phyloP scores from a whole-genome alignment of 108 stramenopile species.

The Bacterosira constricta region DNA sequence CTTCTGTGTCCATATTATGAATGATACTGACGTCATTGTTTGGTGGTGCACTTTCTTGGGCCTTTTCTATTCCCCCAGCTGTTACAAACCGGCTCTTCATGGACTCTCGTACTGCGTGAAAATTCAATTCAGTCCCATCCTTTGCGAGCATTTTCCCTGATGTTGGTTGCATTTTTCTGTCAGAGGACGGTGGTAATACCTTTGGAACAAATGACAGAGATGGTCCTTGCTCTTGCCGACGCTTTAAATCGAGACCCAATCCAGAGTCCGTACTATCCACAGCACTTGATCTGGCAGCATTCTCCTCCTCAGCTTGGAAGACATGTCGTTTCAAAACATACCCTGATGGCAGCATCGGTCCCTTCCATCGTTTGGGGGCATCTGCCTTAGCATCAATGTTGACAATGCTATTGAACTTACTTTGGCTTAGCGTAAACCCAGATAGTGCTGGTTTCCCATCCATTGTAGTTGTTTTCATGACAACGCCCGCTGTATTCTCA shows the following conservation, averaged over 20 bases:
- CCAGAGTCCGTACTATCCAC: conserved; percentile 24
- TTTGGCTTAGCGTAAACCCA: conserved; percentile 34
- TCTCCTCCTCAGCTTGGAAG: conserved; percentile 14
- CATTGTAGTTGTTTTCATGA: conserved; percentile 1
- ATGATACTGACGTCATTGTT: background rate
- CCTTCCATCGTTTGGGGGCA: conserved; percentile 23
- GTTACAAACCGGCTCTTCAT: conserved; percentile 55
- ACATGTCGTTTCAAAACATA: conserved; percentile 44
- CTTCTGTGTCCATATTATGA: conserved; percentile 20
- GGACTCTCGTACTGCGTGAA: conserved; percentile 46
- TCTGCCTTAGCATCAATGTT: background rate
- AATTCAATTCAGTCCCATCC: conserved; percentile 41
- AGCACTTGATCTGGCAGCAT: background rate
- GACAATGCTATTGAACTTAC: background rate
- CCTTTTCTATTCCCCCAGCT: background rate
- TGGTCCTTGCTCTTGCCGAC: background rate
- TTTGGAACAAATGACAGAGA: conserved; percentile 10
- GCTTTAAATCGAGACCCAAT: conserved; percentile 35
- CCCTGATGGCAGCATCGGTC: conserved; percentile 40
- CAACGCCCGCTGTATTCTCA: background rate
- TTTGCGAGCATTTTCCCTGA: conserved; percentile 9
- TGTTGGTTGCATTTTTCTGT: background rate
- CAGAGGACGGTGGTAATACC: conserved; percentile 16
- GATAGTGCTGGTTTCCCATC: conserved; percentile 45
- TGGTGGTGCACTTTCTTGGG: background rate